Conservation (phyloP, 106 monocot genomes). For the Dioscorea alata region DNA sequence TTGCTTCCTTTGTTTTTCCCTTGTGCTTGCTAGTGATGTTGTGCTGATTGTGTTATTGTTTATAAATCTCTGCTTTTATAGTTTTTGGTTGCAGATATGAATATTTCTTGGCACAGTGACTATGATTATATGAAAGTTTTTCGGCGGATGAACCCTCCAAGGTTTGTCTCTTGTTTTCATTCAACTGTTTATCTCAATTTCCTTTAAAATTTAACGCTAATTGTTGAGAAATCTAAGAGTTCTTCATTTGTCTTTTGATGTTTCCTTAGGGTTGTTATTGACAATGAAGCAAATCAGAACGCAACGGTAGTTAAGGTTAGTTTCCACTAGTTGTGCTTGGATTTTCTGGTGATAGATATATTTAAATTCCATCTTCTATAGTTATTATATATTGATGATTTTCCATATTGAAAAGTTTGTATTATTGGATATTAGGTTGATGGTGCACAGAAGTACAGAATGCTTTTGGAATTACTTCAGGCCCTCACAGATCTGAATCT, state of each 20-base stretch:
- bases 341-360: no score
- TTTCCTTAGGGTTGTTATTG: slow-evolving; percentile 1
- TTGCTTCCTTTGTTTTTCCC: background rate
- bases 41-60: background rate
- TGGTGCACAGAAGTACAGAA: slow-evolving; percentile 19
- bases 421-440: slow-evolving; percentile 14
- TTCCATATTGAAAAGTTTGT: background rate
- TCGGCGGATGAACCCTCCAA: slow-evolving; percentile 7
- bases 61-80: background rate
- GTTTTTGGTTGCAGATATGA: background rate
- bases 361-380: background rate
- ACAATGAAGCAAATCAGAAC: background rate
- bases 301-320: slow-evolving; percentile 3
- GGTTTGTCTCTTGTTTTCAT: background rate
- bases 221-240: background rate
- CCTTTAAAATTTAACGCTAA: background rate
- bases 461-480: slow-evolving; percentile 30
- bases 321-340: no score
- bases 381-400: background rate
- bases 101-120: slow-evolving; percentile 2
- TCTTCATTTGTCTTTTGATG: no score
- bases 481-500: slow-evolving; percentile 31
- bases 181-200: background rate
- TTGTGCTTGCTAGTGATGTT: background rate
- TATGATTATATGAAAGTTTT: slow-evolving; percentile 3